These are phyloP conservation scores for Salvia splendens DNA, from an alignment of 257 asterid genomes.

Conservation along the genomic window DNA sequence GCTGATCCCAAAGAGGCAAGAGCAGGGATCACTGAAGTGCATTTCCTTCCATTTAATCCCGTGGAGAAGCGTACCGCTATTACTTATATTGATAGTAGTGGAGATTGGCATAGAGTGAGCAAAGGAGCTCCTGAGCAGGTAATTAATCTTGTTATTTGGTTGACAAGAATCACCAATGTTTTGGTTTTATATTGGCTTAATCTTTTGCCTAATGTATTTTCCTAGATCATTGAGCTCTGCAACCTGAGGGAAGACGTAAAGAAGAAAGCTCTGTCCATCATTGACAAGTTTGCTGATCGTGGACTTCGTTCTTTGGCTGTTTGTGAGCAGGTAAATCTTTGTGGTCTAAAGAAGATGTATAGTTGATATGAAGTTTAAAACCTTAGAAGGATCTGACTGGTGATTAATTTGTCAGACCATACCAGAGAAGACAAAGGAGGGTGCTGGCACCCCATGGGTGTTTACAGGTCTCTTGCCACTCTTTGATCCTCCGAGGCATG, in stretches of 20 bases:
- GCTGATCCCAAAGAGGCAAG: constrained; percentile 70
- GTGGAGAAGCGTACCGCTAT: constrained; percentile 73
- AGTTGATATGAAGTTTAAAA: background rate
- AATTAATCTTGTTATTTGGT: constrained; percentile 20
- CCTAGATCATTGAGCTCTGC: constrained; percentile 54
- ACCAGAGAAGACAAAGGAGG: constrained; percentile 66
- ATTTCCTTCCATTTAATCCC: constrained; percentile 71
- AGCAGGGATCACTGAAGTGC: constrained; percentile 60
- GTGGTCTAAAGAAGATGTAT: too few relatives aligned
- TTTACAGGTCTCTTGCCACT: constrained; percentile 72
- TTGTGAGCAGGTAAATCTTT: constrained; percentile 40
- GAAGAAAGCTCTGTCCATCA: constrained; percentile 46
- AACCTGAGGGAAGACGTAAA: constrained; percentile 40
- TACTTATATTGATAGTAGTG: constrained; percentile 52
- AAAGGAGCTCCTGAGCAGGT: constrained; percentile 84
- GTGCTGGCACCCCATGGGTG: constrained; percentile 70
- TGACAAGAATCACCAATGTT: background rate
- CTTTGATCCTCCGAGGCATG: constrained; percentile 86
- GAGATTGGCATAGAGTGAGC: constrained; percentile 68
- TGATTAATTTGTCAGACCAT: constrained; percentile 40
- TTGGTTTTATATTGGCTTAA: background rate
- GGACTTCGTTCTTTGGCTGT: constrained; percentile 69
- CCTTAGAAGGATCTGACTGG: background rate
- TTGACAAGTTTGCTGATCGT: constrained; percentile 60
- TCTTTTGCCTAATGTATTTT: background rate